Evolutionary conservation across 2,329 filamentous ascomycete genomes (phyloP).

Genomic region (Fusarium odoratissimum): DNA sequence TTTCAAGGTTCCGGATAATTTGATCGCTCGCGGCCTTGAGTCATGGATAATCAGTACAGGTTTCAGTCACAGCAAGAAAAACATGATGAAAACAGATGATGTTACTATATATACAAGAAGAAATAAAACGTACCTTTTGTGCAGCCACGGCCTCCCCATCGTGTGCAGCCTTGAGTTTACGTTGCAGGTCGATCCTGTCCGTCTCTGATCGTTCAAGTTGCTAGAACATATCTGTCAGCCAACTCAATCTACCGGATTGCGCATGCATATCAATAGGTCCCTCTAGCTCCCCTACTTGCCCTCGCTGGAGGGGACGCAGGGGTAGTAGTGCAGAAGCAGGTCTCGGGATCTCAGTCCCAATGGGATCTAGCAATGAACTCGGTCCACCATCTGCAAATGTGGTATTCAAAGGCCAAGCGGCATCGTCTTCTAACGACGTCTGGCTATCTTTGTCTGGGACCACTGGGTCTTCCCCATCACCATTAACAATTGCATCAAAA

Average conservation of each 20-base stretch:
- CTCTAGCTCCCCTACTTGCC: background rate
- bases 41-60: constrained; percentile 21
- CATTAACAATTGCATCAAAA: constrained; percentile 10
- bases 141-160: constrained; percentile 61
- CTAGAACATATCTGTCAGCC: constrained; percentile 49
- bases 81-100: background rate
- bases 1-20: constrained; percentile 75
- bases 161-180: constrained; percentile 64
- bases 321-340: constrained; percentile 4
- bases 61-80: constrained; percentile 4
- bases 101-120: constrained; percentile 5
- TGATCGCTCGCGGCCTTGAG: constrained; percentile 63
- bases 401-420: background rate
- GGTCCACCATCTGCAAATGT: background rate
- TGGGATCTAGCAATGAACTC: background rate
- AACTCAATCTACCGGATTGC: background rate
- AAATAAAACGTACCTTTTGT: constrained; percentile 61
- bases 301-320: constrained; percentile 2
- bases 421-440: background rate
- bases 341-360: background rate
- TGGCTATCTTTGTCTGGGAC: background rate
- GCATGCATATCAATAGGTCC: background rate
- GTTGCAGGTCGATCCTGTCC: constrained; percentile 67
- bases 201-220: constrained; percentile 70
- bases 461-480: constrained; percentile 25